Evolutionary conservation across 805 yeast species (phyloP).

Genomic region (Scheffersomyces coipomensis): DNA sequence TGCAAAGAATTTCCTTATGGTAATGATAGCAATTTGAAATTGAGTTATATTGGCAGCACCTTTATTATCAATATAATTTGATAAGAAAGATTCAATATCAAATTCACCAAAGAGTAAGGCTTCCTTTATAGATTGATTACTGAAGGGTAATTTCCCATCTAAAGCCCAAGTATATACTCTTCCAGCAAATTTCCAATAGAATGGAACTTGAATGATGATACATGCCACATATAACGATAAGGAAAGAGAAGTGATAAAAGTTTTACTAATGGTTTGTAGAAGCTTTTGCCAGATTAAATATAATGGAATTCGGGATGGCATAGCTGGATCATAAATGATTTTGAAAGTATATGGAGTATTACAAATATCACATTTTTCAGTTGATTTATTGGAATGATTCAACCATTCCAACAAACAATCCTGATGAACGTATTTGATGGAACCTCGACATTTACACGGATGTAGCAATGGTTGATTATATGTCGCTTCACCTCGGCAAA

Average conservation of each 20-base stretch:
- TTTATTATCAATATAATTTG: not conserved
- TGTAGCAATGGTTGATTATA: slow-evolving; percentile 74
- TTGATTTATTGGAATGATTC: slow-evolving; percentile 57
- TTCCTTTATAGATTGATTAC: slow-evolving; percentile 21
- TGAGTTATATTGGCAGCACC: not conserved
- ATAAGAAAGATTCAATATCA: slow-evolving; percentile 5
- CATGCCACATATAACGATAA: slow-evolving; percentile 40
- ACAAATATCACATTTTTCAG: slow-evolving; percentile 82
- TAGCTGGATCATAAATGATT: slow-evolving; percentile 60
- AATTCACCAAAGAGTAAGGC: slow-evolving; percentile 42
- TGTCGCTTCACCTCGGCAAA: slow-evolving; percentile 91
- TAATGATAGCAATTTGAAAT: slow-evolving; percentile 10
- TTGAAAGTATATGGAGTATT: slow-evolving; percentile 68
- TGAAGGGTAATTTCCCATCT: slow-evolving; percentile 49
- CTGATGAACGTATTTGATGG: slow-evolving; percentile 90
- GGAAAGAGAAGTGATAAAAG: slow-evolving; percentile 16
- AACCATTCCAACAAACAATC: slow-evolving; percentile 91
- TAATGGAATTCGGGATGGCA: slow-evolving; percentile 66
- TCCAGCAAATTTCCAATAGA: slow-evolving; percentile 55
- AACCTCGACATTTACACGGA: slow-evolving; percentile 94
- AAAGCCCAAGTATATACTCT: slow-evolving; percentile 54
- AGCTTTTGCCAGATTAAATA: slow-evolving; percentile 43
- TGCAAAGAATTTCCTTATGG: slow-evolving; percentile 21
- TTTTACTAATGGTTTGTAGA: slow-evolving; percentile 11
- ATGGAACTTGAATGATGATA: slow-evolving; percentile 52